Percentiles rank a stretch among this genome's conserved stretches.
phyloP scores from a whole-genome alignment of 495 filamentous ascomycete genomes.

The Trichoderma asperelloides region DNA sequence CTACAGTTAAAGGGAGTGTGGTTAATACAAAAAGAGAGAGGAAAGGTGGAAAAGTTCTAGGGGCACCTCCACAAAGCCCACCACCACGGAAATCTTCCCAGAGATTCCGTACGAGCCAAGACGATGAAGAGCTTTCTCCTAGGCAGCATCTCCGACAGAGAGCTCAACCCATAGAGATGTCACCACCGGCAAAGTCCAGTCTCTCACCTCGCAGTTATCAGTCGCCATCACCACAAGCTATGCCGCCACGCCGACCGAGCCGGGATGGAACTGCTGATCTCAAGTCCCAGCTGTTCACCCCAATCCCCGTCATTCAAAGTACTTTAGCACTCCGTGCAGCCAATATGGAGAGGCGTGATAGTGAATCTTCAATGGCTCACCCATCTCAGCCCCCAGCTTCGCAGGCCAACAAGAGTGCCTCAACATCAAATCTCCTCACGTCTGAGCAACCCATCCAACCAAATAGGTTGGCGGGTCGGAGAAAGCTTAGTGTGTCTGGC shows the following conservation, averaged over 20 bases:
- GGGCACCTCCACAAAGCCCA: slow-evolving; percentile 49
- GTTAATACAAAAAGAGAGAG: slow-evolving; percentile 32
- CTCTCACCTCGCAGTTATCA: slow-evolving; percentile 24
- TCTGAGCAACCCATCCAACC: slow-evolving; percentile 31
- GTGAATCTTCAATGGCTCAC: slow-evolving; percentile 17
- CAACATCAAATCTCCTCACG: slow-evolving; percentile 22
- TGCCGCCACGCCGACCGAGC: slow-evolving; percentile 59
- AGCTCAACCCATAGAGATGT: slow-evolving; percentile 22
- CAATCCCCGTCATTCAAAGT: slow-evolving; percentile 67
- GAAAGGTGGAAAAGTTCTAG: slow-evolving; percentile 34
- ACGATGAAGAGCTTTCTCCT: slow-evolving; percentile 24
- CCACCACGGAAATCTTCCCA: slow-evolving; percentile 57
- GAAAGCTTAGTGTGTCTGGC: slow-evolving; percentile 14
- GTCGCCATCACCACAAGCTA: slow-evolving; percentile 22
- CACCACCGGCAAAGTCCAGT: slow-evolving; percentile 18
- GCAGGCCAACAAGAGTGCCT: slow-evolving; percentile 16
- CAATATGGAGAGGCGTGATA: slow-evolving; percentile 30
- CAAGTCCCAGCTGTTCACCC: slow-evolving; percentile 42
- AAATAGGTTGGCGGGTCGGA: slow-evolving; percentile 15
- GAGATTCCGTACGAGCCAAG: slow-evolving; percentile 34
- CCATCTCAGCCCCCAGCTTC: neutral
- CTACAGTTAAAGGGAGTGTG: slow-evolving; percentile 46
- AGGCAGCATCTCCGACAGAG: slow-evolving; percentile 22
- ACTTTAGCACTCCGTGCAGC: slow-evolving; percentile 52
- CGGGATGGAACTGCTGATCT: slow-evolving; percentile 70